A percentile compares a stretch with the other conserved stretches of the same genome.
Conservation (phyloP, 2,329 filamentous ascomycete species). For the Nothophoma quercina region DNA sequence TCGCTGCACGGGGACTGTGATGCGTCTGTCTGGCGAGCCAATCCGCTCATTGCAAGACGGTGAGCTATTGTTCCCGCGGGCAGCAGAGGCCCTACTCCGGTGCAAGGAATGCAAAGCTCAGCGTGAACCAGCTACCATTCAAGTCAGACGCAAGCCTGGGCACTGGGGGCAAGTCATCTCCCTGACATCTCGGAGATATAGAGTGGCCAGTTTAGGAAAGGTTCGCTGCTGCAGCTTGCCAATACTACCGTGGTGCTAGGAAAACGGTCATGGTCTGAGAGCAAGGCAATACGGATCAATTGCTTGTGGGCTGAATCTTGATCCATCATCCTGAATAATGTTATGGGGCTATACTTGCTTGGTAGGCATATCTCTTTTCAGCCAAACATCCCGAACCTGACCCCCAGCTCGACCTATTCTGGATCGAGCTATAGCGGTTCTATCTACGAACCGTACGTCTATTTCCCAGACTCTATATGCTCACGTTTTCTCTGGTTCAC, state of each 20-base stretch:
- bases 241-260: slow-evolving; percentile 56
- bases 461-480: slow-evolving; percentile 38
- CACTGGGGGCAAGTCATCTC: slow-evolving; percentile 48
- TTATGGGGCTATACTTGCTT: slow-evolving; percentile 46
- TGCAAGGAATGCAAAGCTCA: slow-evolving; percentile 50
- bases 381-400: slow-evolving; percentile 48
- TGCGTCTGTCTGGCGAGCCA: slow-evolving; percentile 41
- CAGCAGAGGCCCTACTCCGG: slow-evolving; percentile 38
- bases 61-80: slow-evolving; percentile 32
- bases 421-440: slow-evolving; percentile 45
- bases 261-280: slow-evolving; percentile 55
- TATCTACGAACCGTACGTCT: slow-evolving; percentile 44
- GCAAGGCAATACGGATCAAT: slow-evolving; percentile 53
- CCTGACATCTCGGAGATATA: slow-evolving; percentile 53
- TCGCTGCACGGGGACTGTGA: slow-evolving; percentile 49
- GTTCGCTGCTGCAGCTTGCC: slow-evolving; percentile 56
- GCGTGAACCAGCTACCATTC: slow-evolving; percentile 46
- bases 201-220: slow-evolving; percentile 51
- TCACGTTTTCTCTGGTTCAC: slow-evolving; percentile 31
- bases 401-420: slow-evolving; percentile 43
- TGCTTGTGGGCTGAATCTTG: slow-evolving; percentile 56
- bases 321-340: slow-evolving; percentile 45
- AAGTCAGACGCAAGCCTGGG: slow-evolving; percentile 46
- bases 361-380: slow-evolving; percentile 50
- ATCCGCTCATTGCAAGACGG: slow-evolving; percentile 31